These are phyloP conservation scores for Spathaspora sp. DNA, from an alignment of 805 yeast genomes.

Conservation along the genomic window DNA sequence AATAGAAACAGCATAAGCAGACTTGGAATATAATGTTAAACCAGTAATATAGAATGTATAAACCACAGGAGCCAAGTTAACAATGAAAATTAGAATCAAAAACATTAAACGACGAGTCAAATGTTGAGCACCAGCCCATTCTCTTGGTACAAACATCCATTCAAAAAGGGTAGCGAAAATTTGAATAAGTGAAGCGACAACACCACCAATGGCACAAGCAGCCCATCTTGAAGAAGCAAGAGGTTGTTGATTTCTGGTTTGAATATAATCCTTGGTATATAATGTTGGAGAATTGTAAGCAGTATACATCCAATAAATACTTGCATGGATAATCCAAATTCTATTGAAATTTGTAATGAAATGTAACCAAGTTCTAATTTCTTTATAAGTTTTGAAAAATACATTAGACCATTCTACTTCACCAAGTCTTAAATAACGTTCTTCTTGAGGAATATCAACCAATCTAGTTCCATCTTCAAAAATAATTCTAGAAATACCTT, in stretches of 20 bases:
- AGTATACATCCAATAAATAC: slow-evolving; percentile 90
- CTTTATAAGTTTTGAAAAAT: slow-evolving; percentile 93
- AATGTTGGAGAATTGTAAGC: slow-evolving; percentile 90
- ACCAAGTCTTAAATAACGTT: slow-evolving; percentile 85
- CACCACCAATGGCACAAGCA: slow-evolving; percentile 87
- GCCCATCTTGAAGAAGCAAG: slow-evolving; percentile 90
- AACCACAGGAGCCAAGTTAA: slow-evolving; percentile 82
- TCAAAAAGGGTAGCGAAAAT: slow-evolving; percentile 85
- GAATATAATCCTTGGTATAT: slow-evolving; percentile 83
- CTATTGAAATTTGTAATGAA: slow-evolving; percentile 93
- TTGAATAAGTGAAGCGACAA: slow-evolving; percentile 78
- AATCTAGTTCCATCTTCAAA: slow-evolving; percentile 90
- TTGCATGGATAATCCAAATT: slow-evolving; percentile 93
- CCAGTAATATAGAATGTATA: slow-evolving; percentile 83
- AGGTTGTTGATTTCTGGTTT: slow-evolving; percentile 82
- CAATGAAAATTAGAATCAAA: slow-evolving; percentile 56
- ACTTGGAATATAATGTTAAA: slow-evolving; percentile 57
- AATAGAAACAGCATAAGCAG: slow-evolving; percentile 76
- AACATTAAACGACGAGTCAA: slow-evolving; percentile 83
- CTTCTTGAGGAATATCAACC: slow-evolving; percentile 84
- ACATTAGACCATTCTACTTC: slow-evolving; percentile 90
- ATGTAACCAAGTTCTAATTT: slow-evolving; percentile 97
- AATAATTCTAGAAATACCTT: slow-evolving; percentile 90
- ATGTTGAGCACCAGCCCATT: slow-evolving; percentile 99
- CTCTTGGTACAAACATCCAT: slow-evolving; percentile 95